Evolutionary conservation across 208 protist genomes (phyloP).

Genomic region (Phytomonas sp.): DNA sequence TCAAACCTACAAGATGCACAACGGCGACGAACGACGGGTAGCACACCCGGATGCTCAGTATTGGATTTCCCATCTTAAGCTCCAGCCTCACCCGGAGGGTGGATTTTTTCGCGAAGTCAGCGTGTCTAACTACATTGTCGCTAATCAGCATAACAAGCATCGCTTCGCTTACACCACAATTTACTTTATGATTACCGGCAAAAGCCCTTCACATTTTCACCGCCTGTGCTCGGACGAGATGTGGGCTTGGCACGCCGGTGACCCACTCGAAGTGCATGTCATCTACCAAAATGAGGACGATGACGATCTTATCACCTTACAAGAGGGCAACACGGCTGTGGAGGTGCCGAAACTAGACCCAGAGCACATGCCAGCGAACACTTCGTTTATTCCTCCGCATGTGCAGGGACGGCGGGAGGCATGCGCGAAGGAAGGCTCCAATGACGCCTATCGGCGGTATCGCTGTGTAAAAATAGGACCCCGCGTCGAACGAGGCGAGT

Average conservation of each 20-base stretch:
- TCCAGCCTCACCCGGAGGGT: conserved; percentile 36
- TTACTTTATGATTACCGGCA: conserved; percentile 38
- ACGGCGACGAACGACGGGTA: neutral
- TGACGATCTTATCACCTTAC: conserved; percentile 12
- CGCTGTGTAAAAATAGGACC: conserved; percentile 19
- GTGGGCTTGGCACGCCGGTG: conserved; percentile 36
- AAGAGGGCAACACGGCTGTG: neutral
- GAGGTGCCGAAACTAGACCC: conserved; percentile 1
- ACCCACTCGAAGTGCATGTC: conserved; percentile 34
- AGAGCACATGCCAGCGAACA: neutral
- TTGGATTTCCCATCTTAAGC: conserved; percentile 33
- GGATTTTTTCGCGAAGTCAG: conserved; percentile 26
- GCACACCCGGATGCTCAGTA: conserved; percentile 13
- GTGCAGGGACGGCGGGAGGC: neutral
- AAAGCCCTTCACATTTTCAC: conserved; percentile 47
- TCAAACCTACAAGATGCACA: neutral
- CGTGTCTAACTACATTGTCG: conserved; percentile 15
- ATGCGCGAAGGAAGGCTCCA: neutral
- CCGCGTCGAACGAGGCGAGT: conserved; percentile 22
- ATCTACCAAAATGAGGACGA: conserved; percentile 20
- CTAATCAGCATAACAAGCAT: conserved; percentile 15
- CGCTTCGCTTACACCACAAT: conserved; percentile 34
- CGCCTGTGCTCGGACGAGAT: conserved; percentile 42
- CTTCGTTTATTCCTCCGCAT: conserved; percentile 1
- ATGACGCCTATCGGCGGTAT: conserved; percentile 17